phyloP scores from a whole-genome alignment of 139 green algal species.

The Volvox africanus region DNA sequence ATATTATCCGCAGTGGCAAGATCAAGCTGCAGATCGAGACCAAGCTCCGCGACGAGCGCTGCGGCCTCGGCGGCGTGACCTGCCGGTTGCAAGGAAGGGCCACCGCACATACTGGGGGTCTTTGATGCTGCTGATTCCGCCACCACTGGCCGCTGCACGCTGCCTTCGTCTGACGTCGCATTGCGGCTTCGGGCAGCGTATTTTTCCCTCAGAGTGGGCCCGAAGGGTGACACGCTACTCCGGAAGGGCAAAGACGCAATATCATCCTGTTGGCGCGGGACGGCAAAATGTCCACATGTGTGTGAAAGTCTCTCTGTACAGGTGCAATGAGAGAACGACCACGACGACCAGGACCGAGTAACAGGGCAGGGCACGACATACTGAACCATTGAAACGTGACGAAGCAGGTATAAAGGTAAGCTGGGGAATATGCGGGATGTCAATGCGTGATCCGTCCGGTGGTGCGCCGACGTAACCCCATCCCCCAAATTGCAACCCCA shows the following conservation, averaged over 20 bases:
- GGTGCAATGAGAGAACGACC: too few species aligned
- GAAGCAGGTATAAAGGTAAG: too few species aligned
- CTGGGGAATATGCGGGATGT: too few species aligned
- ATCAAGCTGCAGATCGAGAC: not conserved
- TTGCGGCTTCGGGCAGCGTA: not conserved
- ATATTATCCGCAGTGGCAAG: not conserved
- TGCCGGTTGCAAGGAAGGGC: not conserved
- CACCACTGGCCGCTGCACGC: not conserved
- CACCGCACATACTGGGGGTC: not conserved
- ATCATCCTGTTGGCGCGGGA: not conserved
- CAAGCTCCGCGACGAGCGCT: not conserved
- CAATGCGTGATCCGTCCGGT: too few species aligned
- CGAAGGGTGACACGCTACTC: slow-evolving; percentile 20
- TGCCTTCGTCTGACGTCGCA: not conserved
- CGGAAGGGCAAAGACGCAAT: not conserved
- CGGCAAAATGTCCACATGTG: too few species aligned
- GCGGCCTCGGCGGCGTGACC: not conserved
- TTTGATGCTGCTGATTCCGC: not conserved
- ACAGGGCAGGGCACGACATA: too few species aligned
- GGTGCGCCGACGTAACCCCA: too few species aligned
- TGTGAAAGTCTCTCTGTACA: too few species aligned
- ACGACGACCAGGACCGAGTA: too few species aligned
- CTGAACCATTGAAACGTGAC: too few species aligned
- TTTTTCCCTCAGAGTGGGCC: not conserved
- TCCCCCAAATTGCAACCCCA: too few species aligned